Evolutionary conservation across 2,329 filamentous ascomycete genomes (phyloP).

Genomic region (Xylariaceae sp.): DNA sequence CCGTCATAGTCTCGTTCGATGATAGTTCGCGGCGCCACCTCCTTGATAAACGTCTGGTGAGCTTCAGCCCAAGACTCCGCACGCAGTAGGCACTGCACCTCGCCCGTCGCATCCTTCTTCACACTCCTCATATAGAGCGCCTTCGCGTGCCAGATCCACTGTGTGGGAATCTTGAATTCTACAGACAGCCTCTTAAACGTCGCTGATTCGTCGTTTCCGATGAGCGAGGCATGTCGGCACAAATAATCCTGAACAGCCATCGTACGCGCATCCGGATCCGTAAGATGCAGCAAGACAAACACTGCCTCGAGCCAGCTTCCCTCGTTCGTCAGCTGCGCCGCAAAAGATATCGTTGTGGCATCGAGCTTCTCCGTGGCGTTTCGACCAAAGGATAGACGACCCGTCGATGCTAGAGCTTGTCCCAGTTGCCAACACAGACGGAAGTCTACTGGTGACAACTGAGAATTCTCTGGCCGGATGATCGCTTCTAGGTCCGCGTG

Average conservation of each 20-base stretch:
- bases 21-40: conserved; percentile 76
- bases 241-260: conserved; percentile 68
- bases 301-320: conserved; percentile 65
- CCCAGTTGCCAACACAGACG: conserved; percentile 82
- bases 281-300: conserved; percentile 76
- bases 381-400: conserved; percentile 48
- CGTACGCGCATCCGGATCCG: conserved; percentile 55
- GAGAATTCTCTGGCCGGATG: conserved; percentile 70
- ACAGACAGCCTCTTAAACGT: conserved; percentile 56
- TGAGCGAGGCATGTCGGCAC: conserved; percentile 61
- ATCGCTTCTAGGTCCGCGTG: conserved; percentile 60
- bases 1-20: conserved; percentile 74
- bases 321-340: conserved; percentile 56
- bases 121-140: conserved; percentile 74
- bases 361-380: conserved; percentile 58
- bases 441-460: conserved; percentile 67
- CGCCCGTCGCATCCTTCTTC: conserved; percentile 60
- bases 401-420: conserved; percentile 53
- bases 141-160: conserved; percentile 84
- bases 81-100: conserved; percentile 75
- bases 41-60: conserved; percentile 72
- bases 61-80: conserved; percentile 74
- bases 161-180: conserved; percentile 63
- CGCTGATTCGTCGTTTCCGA: conserved; percentile 53
- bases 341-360: conserved; percentile 60